Base-by-base conservation (phyloP, 495 filamentous ascomycete species). In the Hyaloscypha hepaticicola region DNA sequence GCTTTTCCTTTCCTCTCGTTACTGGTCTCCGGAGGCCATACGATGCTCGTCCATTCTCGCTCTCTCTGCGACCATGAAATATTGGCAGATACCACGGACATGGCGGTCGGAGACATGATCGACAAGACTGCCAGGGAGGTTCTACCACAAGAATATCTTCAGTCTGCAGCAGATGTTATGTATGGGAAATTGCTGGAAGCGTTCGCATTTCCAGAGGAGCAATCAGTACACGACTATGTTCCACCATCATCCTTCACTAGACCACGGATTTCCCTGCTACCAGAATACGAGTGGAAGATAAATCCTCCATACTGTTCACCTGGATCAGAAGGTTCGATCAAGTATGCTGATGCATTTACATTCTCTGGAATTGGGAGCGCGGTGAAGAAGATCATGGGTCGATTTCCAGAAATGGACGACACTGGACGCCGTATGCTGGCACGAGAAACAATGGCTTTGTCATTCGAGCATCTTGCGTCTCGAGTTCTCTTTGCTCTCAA, bases 1-100 rank as follows among this genome's bases (percentile, higher is more conserved):
- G 59, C 73, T 7, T 96, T 95, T 71, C 94, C 95, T 28, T 97
- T 96, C 75, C 79, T 97, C 50, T 92, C 90, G 0, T 80, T 97
- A 22, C 85, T 99, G n/a, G 90, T 91, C 50, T 96, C 92, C 0
- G 95, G 95, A 21, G 95, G 95, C 3, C 95, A 99, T 79, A 92
- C 93, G 11, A 86, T 95, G 63, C 84, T 99, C 3, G 81, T 96
- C 2, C 85, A 88, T 57, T 95, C 91, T 14, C 74, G 74, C 22
- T 79, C 79, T 2, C 72, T 95, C 1, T 83, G 79, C 12, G 77
- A 86, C 24, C 94, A 99, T 74, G 73, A 74, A 19, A 82, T 93
- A 63, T 79, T 98, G 16, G 91, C 90, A 12, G 79, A 82, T 8
- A 87, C 87, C 5, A 69, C 70, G 0, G 91, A 94, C 75, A 87